Evolutionary conservation across 768 basidiomycete species (phyloP), one percentile per base, ranked within the genome.

Genomic region (Sistotremastrum suecicum): DNA sequence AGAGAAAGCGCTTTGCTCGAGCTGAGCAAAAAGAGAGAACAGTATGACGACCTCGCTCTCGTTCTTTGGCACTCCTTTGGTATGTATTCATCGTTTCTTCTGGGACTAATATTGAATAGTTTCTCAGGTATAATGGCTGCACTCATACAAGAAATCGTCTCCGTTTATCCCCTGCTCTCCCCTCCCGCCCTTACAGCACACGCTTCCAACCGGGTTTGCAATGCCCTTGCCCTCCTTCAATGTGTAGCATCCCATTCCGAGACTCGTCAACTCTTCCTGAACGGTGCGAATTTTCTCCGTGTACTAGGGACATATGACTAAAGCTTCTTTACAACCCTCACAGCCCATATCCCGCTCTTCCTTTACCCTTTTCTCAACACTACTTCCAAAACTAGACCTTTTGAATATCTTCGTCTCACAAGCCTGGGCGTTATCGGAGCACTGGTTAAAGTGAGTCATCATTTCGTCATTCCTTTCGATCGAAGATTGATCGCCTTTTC

Each of bases 381-480:
- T 5, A 99, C 91, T 8, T 90, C 87, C 46, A 99, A 99, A 72
- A 98, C 94, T 8, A 79, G 94, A n/a, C 94, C 94, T 2, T 99
- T 99, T 59, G 95, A 99, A 69, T 99, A 99, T 63, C 78, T 99
- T 44, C 82, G 95, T n/a, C 77, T 99, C 46, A 99, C 95, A 8
- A 95, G 91, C 36, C 78, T 99, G n/a, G 95, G 95, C 35, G 95
- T 99, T 51, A 99, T 99, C 53, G 95, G 95, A 37, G 95, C 95
- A 12, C 77, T 99, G 43, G 95, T 99, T 60, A 99, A 99, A 73
- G 90, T 90, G 54, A 48, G 63, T 62, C 32, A 42, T 28, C 7
- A 41, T 38, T 28, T 34, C 46, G 28, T 38, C 9, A 51, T 28
- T 47, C 29, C 12, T 30, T 34, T 41, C 20, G n/a, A 37, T 7